Conservation (phyloP, 768 basidiomycete genomes). For the Multifurca ochricompacta region DNA sequence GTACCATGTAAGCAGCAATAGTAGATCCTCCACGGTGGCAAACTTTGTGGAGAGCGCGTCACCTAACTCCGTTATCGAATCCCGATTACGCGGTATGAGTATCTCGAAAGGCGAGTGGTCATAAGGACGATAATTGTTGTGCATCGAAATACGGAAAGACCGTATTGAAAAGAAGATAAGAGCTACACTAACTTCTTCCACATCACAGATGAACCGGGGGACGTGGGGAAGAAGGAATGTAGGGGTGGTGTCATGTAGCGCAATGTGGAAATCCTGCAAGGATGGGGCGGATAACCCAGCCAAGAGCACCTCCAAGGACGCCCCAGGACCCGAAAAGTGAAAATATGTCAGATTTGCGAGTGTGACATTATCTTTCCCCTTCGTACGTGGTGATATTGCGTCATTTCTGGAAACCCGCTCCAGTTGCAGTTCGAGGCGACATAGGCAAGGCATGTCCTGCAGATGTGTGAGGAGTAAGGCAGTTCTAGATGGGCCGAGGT, state of each 20-base stretch:
- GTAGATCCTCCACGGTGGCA: neutral
- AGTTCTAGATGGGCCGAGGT: neutral
- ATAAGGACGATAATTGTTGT: neutral
- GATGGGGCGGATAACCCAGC: neutral
- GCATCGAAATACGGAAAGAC: neutral
- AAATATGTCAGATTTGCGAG: neutral
- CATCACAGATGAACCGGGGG: neutral
- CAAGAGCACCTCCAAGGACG: neutral
- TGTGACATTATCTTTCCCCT: neutral
- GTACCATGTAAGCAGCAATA: neutral
- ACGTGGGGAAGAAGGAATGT: neutral
- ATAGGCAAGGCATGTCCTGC: neutral
- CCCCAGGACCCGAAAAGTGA: neutral
- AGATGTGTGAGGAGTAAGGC: neutral
- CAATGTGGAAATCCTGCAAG: neutral
- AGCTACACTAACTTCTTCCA: neutral
- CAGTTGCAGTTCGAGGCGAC: neutral
- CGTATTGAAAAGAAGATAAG: accelerated
- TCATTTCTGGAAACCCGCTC: too few relatives aligned
- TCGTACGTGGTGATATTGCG: too few relatives aligned
- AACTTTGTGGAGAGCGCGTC: neutral
- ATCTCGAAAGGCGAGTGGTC: neutral
- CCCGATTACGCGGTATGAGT: neutral
- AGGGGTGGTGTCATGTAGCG: accelerated
- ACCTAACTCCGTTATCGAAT: neutral